Evolutionary conservation across 2,329 filamentous ascomycete genomes (phyloP).

Genomic region (Dothistroma pini): DNA sequence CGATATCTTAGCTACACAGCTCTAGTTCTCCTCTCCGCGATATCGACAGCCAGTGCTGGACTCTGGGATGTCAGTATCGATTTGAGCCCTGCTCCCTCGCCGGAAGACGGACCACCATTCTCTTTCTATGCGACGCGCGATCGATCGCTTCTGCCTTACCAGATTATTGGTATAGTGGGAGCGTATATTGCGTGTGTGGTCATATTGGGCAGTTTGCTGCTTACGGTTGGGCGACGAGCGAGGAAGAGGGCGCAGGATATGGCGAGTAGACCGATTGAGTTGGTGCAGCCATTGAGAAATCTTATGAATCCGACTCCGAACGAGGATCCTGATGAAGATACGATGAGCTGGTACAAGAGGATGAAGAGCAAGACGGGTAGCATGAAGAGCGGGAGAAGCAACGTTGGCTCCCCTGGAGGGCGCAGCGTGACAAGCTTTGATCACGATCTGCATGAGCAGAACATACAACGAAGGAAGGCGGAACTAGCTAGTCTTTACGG

Average conservation of each 20-base stretch:
- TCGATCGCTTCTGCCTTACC: slow-evolving; percentile 65
- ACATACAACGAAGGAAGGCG: slow-evolving; percentile 70
- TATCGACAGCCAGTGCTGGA: slow-evolving; percentile 15
- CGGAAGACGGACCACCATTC: slow-evolving; percentile 58
- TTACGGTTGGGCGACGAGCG: slow-evolving; percentile 45
- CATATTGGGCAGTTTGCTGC: slow-evolving; percentile 62
- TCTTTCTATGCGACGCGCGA: slow-evolving; percentile 59
- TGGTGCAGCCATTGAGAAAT: slow-evolving; percentile 48
- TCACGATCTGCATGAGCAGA: slow-evolving; percentile 65
- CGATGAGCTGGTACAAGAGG: slow-evolving; percentile 28
- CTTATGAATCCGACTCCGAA: slow-evolving; percentile 36
- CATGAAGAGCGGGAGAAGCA: slow-evolving; percentile 43
- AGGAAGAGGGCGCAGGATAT: slow-evolving; percentile 45
- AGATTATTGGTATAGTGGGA: slow-evolving; percentile 79
- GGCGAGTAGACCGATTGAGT: slow-evolving; percentile 55
- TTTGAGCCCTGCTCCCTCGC: slow-evolving; percentile 55
- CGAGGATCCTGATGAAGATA: slow-evolving; percentile 27
- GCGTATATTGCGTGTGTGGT: slow-evolving; percentile 77
- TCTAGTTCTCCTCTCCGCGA: slow-evolving; percentile 26
- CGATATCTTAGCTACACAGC: slow-evolving; percentile 30
- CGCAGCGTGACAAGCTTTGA: slow-evolving; percentile 71
- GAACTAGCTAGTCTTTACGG: slow-evolving; percentile 90
- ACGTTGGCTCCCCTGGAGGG: slow-evolving; percentile 37
- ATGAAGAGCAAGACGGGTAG: slow-evolving; percentile 30
- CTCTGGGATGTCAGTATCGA: slow-evolving; percentile 48